A percentile compares a stretch with the other conserved stretches of the same genome.
Conservation (phyloP, 2,329 filamentous ascomycete genomes). For the Fusarium bulbicola region DNA sequence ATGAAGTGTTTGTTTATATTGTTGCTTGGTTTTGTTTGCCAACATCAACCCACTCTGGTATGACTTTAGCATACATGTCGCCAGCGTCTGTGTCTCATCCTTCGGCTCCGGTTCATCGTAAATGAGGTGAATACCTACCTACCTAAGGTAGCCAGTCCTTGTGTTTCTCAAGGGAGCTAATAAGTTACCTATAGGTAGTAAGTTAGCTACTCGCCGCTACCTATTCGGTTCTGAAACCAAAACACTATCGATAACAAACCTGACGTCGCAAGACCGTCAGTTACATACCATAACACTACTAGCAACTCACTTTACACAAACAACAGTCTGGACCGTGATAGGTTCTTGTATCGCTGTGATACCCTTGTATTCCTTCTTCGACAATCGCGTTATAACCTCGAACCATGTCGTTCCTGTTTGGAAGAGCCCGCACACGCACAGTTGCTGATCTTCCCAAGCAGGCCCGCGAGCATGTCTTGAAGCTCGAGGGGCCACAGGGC, state of each 20-base stretch:
- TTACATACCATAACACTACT: background rate
- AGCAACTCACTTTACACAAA: conserved; percentile 7
- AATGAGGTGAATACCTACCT: background rate
- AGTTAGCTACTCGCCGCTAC: background rate
- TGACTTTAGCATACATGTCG: background rate
- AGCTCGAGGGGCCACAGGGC: conserved; percentile 60
- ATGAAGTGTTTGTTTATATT: conserved; percentile 2
- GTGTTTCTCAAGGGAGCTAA: background rate
- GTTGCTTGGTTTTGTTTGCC: background rate
- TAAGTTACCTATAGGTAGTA: background rate
- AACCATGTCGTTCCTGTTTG: conserved; percentile 65
- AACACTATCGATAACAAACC: conserved; percentile 36
- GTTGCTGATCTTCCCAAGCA: conserved; percentile 65
- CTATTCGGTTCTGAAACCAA: background rate
- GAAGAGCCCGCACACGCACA: conserved; percentile 60
- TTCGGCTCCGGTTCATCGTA: background rate
- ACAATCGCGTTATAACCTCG: background rate
- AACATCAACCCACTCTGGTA: conserved; percentile 16
- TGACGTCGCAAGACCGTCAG: conserved; percentile 16
- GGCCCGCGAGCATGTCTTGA: conserved; percentile 63
- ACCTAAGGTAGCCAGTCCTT: background rate
- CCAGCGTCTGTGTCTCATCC: background rate
- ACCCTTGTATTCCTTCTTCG: background rate
- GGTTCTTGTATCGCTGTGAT: background rate
- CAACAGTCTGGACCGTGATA: background rate